Evolutionary conservation across 108 stramenopile genomes (phyloP), one percentile per base, ranked within the genome.

Genomic region (Seminavis robusta): DNA sequence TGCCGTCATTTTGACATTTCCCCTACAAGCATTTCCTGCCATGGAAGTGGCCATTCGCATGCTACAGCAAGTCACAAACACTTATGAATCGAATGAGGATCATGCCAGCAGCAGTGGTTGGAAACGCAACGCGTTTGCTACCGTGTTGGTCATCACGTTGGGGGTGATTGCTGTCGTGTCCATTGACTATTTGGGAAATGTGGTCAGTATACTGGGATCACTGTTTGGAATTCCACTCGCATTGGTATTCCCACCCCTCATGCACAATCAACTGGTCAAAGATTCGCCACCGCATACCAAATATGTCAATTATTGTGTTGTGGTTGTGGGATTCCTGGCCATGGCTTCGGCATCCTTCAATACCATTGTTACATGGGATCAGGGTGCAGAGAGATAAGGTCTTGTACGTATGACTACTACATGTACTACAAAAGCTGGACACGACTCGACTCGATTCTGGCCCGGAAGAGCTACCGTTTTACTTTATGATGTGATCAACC

Each of bases 1-100:
- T 4, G 86, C 86, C 2, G 86, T 87, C 4, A 54, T 80, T 15
- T 83, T 87, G 32, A 83, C 86, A 1, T 88, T 88, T 65, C 87
- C 87, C 29, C 52, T 88, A 3, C 87, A 88, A 59, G 67, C 69
- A 52, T 88, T 82, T 51, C 87, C 87, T 26, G 79, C 87, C 27
- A 34, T 88, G 62, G 76, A 84, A 64, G 74, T 88, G 39, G 59
- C 76, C 4, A 65, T 60, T 41, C 61, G 67, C 2, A 52, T 69
- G 4, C 63, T 74, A 41, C 40, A 60, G 67, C n/a, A 55, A 21
- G 51, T 27, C n/a, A n/a, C n/a, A n/a, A n/a, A n/a, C n/a, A n/a
- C n/a, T n/a, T n/a, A n/a, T n/a, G n/a, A n/a, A n/a, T n/a, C n/a
- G n/a, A n/a, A n/a, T n/a, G n/a, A n/a, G n/a, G n/a, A n/a, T n/a